A percentile compares a stretch with the other conserved stretches of the same genome.
Evolutionary conservation across 768 basidiomycete genomes (phyloP).

Genomic region (Russula virescens): DNA sequence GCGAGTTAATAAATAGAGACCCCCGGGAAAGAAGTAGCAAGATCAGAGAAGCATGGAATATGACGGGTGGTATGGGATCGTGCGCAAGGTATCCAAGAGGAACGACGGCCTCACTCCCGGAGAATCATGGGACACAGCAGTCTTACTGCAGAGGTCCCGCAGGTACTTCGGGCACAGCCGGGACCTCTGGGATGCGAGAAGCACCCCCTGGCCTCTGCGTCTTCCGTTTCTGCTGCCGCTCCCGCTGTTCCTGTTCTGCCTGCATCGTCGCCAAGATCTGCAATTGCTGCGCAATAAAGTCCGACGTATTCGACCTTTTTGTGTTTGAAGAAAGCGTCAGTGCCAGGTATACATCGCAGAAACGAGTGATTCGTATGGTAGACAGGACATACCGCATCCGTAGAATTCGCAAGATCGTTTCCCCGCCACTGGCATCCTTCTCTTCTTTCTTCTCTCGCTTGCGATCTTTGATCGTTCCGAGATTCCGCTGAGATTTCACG

Average conservation of each 20-base stretch:
- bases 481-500: constrained; percentile 85
- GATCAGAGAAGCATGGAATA: background rate
- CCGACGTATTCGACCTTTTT: constrained; percentile 54
- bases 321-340: constrained; percentile 34
- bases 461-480: constrained; percentile 91
- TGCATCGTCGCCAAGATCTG: constrained; percentile 79
- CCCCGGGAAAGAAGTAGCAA: background rate
- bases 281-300: constrained; percentile 85
- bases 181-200: constrained; percentile 28
- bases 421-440: constrained; percentile 66
- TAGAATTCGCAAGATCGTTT: constrained; percentile 91
- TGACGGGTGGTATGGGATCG: constrained; percentile 28
- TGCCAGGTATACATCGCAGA: background rate
- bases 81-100: constrained; percentile 28
- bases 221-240: constrained; percentile 52
- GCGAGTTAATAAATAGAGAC: background rate
- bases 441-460: constrained; percentile 89
- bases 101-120: background rate
- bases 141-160: constrained; percentile 8
- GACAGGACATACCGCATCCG: constrained; percentile 74
- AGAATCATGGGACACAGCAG: background rate
- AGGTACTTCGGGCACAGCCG: constrained; percentile 28
- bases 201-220: constrained; percentile 46
- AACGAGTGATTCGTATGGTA: background rate
- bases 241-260: constrained; percentile 72